Evolutionary conservation across 768 basidiomycete species (phyloP).

Genomic region (Candolleomyces efflorescens): DNA sequence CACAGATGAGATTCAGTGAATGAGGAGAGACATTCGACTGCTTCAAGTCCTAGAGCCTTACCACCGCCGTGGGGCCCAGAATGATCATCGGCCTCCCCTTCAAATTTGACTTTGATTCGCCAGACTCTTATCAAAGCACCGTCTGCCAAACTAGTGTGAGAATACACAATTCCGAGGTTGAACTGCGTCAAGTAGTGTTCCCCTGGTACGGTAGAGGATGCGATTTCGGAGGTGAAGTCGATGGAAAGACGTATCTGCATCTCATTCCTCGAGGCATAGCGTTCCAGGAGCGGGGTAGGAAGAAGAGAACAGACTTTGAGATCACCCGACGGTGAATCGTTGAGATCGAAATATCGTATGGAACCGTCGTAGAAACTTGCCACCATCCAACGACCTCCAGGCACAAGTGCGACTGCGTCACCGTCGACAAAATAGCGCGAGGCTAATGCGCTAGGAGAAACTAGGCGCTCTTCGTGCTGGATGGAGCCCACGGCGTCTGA

Average conservation of each 20-base stretch:
- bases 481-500: too few species aligned
- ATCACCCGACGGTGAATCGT: background rate
- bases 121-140: too few species aligned
- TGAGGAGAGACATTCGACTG: too few species aligned
- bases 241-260: background rate
- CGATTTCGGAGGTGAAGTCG: background rate
- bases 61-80: too few species aligned
- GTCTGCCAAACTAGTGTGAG: too few species aligned
- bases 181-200: background rate
- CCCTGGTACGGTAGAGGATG: background rate
- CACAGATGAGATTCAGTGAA: too few species aligned
- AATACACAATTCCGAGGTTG: background rate
- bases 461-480: too few species aligned
- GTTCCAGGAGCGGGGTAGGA: background rate
- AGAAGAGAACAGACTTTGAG: background rate
- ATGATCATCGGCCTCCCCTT: too few species aligned
- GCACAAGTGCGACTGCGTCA: background rate
- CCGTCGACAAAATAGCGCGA: background rate
- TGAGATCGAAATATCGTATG: background rate
- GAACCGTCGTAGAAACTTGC: background rate
- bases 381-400: background rate
- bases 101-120: too few species aligned
- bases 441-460: background rate
- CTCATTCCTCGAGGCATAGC: background rate
- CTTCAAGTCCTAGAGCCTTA: too few species aligned